Evolutionary conservation across 495 filamentous ascomycete species (phyloP).

Genomic region (Xylaria intraflava): DNA sequence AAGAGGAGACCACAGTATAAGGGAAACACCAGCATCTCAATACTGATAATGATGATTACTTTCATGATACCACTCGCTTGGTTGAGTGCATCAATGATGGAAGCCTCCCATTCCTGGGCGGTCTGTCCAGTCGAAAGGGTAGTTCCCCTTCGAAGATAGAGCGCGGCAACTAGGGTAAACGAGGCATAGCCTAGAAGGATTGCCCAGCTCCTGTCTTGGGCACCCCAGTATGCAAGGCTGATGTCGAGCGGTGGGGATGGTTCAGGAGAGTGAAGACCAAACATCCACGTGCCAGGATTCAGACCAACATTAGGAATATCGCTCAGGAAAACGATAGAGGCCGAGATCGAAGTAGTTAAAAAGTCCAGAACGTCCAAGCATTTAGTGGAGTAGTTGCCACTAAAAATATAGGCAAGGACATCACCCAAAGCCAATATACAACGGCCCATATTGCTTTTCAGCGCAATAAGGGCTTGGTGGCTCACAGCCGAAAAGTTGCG

Average conservation of each 20-base stretch:
- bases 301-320: conserved; percentile 3
- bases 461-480: conserved; percentile 35
- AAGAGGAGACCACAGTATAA: conserved; percentile 90
- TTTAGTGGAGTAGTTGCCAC: conserved; percentile 28
- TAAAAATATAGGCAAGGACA: conserved; percentile 24
- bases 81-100: conserved; percentile 73
- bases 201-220: conserved; percentile 69
- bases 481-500: conserved; percentile 44
- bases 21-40: conserved; percentile 97
- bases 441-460: conserved; percentile 31
- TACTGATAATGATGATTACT: conserved; percentile 95
- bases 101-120: conserved; percentile 65
- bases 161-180: conserved; percentile 61
- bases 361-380: background rate
- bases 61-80: conserved; percentile 97
- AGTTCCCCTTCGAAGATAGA: conserved; percentile 66
- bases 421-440: conserved; percentile 19
- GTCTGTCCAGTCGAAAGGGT: conserved; percentile 58
- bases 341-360: background rate
- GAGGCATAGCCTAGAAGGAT: conserved; percentile 74
- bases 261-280: conserved; percentile 42
- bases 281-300: conserved; percentile 40
- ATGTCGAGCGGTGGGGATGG: conserved; percentile 43
- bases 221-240: conserved; percentile 67
- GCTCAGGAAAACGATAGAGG: background rate